A percentile compares a stretch with the other conserved stretches of the same genome.
These are phyloP conservation scores for Metarhizium anisopliae DNA, from an alignment of 2,329 filamentous ascomycete genomes.

Conservation along the genomic window DNA sequence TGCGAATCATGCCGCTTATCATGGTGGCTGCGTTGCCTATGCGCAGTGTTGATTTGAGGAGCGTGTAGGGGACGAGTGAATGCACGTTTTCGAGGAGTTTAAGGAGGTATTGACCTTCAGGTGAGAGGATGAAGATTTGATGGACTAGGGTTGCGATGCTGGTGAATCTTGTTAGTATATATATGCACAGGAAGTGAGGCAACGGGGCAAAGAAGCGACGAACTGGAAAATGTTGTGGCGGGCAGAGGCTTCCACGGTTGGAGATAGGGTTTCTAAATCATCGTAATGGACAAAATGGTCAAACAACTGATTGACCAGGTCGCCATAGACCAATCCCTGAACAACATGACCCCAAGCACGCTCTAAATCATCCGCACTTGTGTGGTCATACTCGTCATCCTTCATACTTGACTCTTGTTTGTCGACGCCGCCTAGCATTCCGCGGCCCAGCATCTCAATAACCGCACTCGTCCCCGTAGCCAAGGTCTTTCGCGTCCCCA, in stretches of 20 bases:
- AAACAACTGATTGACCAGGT: constrained; percentile 57
- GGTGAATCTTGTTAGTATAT: background rate
- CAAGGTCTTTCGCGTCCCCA: constrained; percentile 67
- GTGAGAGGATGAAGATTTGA: constrained; percentile 61
- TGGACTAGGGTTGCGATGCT: constrained; percentile 68
- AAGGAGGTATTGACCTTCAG: constrained; percentile 66
- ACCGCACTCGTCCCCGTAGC: constrained; percentile 62
- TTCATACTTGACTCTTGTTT: constrained; percentile 9
- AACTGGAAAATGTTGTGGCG: constrained; percentile 64
- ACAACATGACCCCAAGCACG: constrained; percentile 59
- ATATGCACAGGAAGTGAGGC: background rate
- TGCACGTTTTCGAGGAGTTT: constrained; percentile 63
- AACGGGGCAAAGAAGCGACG: constrained; percentile 17
- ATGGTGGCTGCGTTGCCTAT: constrained; percentile 75
- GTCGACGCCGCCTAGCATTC: constrained; percentile 48
- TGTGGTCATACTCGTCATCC: constrained; percentile 42
- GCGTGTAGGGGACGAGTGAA: constrained; percentile 60
- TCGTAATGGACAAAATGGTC: constrained; percentile 49
- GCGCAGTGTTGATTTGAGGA: constrained; percentile 64
- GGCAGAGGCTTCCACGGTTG: constrained; percentile 52
- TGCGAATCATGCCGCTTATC: constrained; percentile 64
- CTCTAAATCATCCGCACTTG: constrained; percentile 50
- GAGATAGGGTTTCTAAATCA: constrained; percentile 55
- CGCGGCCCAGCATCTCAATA: constrained; percentile 60
- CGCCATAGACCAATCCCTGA: constrained; percentile 58